These are phyloP conservation scores for Aspergillus thermomutatus DNA, from an alignment of 2,329 filamentous ascomycete genomes.

Conservation along the genomic window DNA sequence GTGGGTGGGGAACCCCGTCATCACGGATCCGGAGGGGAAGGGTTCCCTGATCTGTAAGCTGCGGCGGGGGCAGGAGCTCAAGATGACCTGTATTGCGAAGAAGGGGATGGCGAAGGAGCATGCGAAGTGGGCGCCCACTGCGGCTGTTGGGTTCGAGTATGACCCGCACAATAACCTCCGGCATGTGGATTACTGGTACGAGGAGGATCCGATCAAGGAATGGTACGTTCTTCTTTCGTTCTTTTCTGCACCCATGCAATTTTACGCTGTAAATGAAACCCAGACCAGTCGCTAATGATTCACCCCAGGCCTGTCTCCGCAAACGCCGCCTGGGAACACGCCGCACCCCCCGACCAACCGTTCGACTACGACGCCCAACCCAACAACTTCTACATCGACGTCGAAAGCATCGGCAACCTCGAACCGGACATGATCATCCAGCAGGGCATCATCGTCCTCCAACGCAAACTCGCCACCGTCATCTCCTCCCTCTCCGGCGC, in stretches of 20 bases:
- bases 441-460: conserved; percentile 81
- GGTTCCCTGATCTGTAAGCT: conserved; percentile 89
- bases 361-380: conserved; percentile 91
- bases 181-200: conserved; percentile 93
- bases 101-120: conserved; percentile 99
- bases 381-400: conserved; percentile 84
- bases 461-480: conserved; percentile 82
- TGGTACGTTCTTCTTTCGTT: conserved; percentile 58
- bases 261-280: too few species aligned
- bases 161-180: conserved; percentile 94
- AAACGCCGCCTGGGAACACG: conserved; percentile 66
- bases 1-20: conserved; percentile 74
- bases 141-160: conserved; percentile 95
- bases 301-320: conserved; percentile 37
- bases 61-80: conserved; percentile 82
- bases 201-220: conserved; percentile 75
- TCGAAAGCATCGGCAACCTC: conserved; percentile 83
- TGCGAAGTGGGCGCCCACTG: conserved; percentile 92
- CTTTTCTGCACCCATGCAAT: not conserved
- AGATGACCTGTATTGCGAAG: conserved; percentile 89
- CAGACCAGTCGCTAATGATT: not conserved
- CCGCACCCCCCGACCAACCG: conserved; percentile 73
- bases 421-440: conserved; percentile 88
- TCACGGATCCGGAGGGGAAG: conserved; percentile 75
- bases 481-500: conserved; percentile 61